Base-by-base conservation (phyloP, 2,329 filamentous ascomycete species). In the Pseudomassariella vexata region DNA sequence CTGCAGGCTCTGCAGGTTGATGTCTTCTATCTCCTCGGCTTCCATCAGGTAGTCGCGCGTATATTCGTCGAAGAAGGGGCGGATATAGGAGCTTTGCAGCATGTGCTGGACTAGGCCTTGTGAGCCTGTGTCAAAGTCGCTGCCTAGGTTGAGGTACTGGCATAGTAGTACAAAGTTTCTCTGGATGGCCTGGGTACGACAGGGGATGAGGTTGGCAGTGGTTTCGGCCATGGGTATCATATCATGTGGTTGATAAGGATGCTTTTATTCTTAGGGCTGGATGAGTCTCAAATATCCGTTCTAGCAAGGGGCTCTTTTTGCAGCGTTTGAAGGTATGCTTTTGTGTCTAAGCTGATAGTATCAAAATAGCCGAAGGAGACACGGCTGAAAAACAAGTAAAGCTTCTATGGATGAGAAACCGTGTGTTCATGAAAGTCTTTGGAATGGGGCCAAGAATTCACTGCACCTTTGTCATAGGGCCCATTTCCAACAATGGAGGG, bases 41-140 rank as follows among this genome's bases (percentile, higher is more conserved):
- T 15, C 24, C 38, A 47, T 46, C 14, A 54, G 47, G 39, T 49
- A 52, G 32, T 50, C 45, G 9, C 35, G 42, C 10, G 41, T 41
- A 28, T 50, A 54, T 34, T 54, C 50, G 4, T 38, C 34, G 25
- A 51, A 53, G 41, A 48, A 54, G 6, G 50, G 50, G 20, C 36
- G 33, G 12, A 54, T 35, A 22, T 39, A 44, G 12, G 41, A 34
- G 27, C 49, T 39, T 25, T 46, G 41, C 10, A 52, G 36, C 2
- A 51, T 30, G 7, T 32, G 28, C n/a, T 35, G 41, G 17, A 40
- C 39, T 6, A 32, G 19, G 11, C 16, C 32, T 6, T 6, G 19
- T 5, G 26, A 19, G 5, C 16, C 19, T 5, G 41, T 14, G 39
- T 36, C 21, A 42, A 41, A 10, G 28, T 41, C 44, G 9, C 35